Conservation (phyloP, 176 grass and related monocot species). For the Aegilops speltoides region DNA sequence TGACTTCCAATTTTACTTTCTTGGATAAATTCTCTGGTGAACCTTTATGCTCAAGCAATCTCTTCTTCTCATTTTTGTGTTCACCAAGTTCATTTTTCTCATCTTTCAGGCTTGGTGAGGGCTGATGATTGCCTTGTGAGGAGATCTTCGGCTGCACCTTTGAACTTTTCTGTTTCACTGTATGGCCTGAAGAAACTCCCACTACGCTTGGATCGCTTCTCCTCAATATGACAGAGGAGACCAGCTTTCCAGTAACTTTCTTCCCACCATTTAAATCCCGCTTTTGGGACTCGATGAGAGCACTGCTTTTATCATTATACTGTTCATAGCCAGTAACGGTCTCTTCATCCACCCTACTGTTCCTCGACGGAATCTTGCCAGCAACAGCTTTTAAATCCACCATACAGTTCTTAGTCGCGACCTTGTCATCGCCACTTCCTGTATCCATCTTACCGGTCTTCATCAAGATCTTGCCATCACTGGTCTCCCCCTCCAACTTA, state of each 20-base stretch:
- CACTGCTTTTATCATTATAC: constrained; percentile 26
- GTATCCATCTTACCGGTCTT: constrained; percentile 21
- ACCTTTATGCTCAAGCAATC: constrained; percentile 54
- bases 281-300: background rate
- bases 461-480: constrained; percentile 10
- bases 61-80: constrained; percentile 46
- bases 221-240: constrained; percentile 42
- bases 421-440: constrained; percentile 12
- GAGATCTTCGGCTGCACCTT: constrained; percentile 36
- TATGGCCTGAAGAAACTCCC: constrained; percentile 45
- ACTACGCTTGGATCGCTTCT: constrained; percentile 57
- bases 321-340: background rate
- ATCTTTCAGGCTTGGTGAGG: constrained; percentile 21
- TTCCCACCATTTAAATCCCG: constrained; percentile 34
- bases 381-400: constrained; percentile 25
- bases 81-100: constrained; percentile 18
- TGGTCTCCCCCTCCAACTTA: constrained; percentile 8
- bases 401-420: background rate
- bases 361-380: constrained; percentile 21
- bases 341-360: constrained; percentile 19
- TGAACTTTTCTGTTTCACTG: constrained; percentile 29
- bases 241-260: constrained; percentile 35
- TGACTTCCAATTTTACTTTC: constrained; percentile 39
- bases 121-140: constrained; percentile 6
- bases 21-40: constrained; percentile 43